A percentile compares a stretch with the other conserved stretches of the same genome.
These are phyloP conservation scores for Carex myosuroides DNA, from an alignment of 176 grass and related monocot genomes.

Conservation along the genomic window DNA sequence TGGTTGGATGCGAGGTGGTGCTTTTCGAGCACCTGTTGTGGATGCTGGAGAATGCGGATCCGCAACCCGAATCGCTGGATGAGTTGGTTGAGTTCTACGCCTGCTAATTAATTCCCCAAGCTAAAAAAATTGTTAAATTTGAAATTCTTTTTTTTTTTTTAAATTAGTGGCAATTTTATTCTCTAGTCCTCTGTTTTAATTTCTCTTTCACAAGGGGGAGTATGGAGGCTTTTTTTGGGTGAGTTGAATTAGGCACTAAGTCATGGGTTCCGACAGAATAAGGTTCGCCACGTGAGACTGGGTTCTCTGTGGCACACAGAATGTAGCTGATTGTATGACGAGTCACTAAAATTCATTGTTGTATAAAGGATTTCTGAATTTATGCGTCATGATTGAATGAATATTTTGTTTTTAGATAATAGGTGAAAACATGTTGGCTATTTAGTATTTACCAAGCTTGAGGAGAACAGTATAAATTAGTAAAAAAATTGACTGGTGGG, in stretches of 20 bases:
- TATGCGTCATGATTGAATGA: not conserved
- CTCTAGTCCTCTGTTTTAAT: not conserved
- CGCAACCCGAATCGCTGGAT: slow-evolving; percentile 72
- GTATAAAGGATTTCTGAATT: not conserved
- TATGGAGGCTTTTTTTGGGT: not conserved
- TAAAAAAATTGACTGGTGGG: not conserved
- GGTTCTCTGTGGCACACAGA: not conserved
- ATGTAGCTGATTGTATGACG: slow-evolving; percentile 4
- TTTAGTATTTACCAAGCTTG: not conserved
- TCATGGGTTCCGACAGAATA: not conserved
- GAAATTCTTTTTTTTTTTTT: not conserved
- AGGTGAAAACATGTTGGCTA: not conserved
- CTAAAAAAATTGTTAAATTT: not conserved
- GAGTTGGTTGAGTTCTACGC: slow-evolving; percentile 96
- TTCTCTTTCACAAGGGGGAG: not conserved
- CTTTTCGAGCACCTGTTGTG: slow-evolving; percentile 95
- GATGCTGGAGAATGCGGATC: slow-evolving; percentile 96
- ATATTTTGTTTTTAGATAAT: not conserved
- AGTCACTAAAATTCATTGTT: not conserved
- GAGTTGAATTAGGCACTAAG: not conserved
- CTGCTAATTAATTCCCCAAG: slow-evolving; percentile 29
- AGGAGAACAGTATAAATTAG: not conserved
- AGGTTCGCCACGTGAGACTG: not conserved
- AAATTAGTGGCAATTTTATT: slow-evolving; percentile 14
- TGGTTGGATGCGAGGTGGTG: slow-evolving; percentile 89